These are phyloP conservation scores for Aspergillus sp. DNA, from an alignment of 2,329 filamentous ascomycete genomes.

Conservation along the genomic window DNA sequence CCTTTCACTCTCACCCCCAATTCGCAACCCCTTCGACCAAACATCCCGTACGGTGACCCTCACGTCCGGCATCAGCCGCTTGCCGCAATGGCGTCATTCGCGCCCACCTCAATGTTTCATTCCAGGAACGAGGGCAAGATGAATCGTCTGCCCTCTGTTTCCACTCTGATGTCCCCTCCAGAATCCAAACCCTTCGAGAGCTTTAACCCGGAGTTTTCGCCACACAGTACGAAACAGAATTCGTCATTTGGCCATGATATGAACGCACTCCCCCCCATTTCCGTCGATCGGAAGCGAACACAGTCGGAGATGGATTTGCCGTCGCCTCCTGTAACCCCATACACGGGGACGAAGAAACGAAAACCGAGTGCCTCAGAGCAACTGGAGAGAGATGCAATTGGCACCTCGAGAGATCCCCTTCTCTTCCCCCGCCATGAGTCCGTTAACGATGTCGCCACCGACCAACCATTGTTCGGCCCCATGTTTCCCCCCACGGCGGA, in stretches of 20 bases:
- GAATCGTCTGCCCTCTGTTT: constrained; percentile 42
- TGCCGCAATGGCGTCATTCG: constrained; percentile 26
- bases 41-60: background rate
- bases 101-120: constrained; percentile 19
- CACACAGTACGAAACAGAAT: constrained; percentile 28
- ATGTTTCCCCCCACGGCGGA: constrained; percentile 32
- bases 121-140: constrained; percentile 31
- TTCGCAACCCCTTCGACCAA: background rate
- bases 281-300: constrained; percentile 39
- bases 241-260: constrained; percentile 27
- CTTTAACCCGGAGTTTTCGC: constrained; percentile 32
- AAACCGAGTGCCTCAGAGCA: constrained; percentile 32
- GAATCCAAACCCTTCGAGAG: constrained; percentile 52
- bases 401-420: constrained; percentile 37
- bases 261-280: constrained; percentile 39
- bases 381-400: constrained; percentile 27
- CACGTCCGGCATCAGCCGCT: background rate
- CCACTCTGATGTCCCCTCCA: constrained; percentile 47
- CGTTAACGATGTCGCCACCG: constrained; percentile 29
- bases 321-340: constrained; percentile 47
- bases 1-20: background rate
- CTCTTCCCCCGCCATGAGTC: constrained; percentile 42
- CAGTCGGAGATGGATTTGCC: constrained; percentile 44
- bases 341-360: constrained; percentile 40
- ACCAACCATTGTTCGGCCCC: constrained; percentile 42